These are phyloP conservation scores for Wickerhamomyces subpelliculosus DNA, from an alignment of 805 yeast genomes.

Conservation along the genomic window DNA sequence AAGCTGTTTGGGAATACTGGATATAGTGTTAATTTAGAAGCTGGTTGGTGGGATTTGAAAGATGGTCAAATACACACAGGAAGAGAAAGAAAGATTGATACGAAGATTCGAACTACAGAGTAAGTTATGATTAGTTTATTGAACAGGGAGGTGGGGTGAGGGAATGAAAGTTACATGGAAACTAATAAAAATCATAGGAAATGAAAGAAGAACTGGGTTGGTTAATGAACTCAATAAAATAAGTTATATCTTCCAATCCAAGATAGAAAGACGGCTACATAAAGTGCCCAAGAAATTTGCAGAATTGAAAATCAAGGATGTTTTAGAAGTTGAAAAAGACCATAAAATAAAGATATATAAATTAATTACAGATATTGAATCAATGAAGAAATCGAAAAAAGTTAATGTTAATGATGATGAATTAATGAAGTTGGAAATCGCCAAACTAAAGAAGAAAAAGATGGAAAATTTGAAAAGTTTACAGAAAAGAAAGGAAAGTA, in stretches of 20 bases:
- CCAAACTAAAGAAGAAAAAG: constrained; percentile 9
- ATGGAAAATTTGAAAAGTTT: constrained; percentile 6
- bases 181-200: constrained; percentile 6
- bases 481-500: constrained; percentile 16
- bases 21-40: no score
- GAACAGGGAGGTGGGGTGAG: no score
- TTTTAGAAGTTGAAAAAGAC: constrained; percentile 20
- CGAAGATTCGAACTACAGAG: constrained; percentile 19
- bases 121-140: constrained; percentile 3
- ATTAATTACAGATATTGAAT: constrained; percentile 15
- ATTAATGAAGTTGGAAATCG: constrained; percentile 5
- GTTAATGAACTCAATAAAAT: constrained; percentile 11
- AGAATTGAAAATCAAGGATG: constrained; percentile 15
- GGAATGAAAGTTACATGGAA: no score
- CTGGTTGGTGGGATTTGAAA: neutral
- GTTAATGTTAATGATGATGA: constrained; percentile 2
- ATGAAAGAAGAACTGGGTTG: constrained; percentile 12
- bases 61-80: constrained; percentile 9
- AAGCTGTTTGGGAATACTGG: no score
- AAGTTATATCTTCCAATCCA: constrained; percentile 15
- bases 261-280: constrained; percentile 12
- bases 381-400: constrained; percentile 2
- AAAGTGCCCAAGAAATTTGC: constrained; percentile 21
- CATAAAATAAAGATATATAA: constrained; percentile 19
- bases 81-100: constrained; percentile 9